Evolutionary conservation across 2,329 filamentous ascomycete species (phyloP).

Genomic region (Fonsecaea monophora): DNA sequence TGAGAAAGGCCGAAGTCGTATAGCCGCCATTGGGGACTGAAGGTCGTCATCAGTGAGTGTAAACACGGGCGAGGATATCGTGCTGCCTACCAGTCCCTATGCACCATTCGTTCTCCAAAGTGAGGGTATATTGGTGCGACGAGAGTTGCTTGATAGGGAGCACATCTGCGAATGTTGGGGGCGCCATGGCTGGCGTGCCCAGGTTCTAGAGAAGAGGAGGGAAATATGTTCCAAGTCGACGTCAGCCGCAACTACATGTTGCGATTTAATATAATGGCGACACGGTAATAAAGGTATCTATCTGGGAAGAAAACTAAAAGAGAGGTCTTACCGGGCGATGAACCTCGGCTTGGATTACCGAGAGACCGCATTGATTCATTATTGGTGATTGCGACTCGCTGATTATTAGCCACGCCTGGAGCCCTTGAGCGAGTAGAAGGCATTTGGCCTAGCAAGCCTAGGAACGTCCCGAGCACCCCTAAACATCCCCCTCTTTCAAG

Average conservation of each 20-base stretch:
- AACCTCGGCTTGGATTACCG: constrained; percentile 18
- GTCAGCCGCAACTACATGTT: not conserved
- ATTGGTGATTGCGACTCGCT: not conserved
- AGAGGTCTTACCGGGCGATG: not conserved
- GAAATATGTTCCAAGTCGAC: not conserved
- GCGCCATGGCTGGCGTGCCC: constrained; percentile 11
- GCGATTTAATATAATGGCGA: not conserved
- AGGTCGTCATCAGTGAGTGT: constrained; percentile 28
- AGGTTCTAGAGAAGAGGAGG: not conserved
- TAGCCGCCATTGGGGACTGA: constrained; percentile 76
- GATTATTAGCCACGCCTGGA: not conserved
- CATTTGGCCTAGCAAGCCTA: not conserved
- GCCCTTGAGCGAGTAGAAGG: no score
- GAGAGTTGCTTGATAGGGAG: constrained; percentile 42
- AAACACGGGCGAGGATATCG: constrained; percentile 2
- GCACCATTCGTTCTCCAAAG: constrained; percentile 66
- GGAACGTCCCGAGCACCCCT: not conserved
- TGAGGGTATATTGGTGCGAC: constrained; percentile 64
- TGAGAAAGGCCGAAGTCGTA: constrained; percentile 68
- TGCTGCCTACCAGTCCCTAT: constrained; percentile 65
- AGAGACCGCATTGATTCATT: not conserved
- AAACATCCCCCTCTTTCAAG: no score
- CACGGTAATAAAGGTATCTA: not conserved
- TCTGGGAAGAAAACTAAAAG: not conserved
- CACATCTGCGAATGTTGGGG: constrained; percentile 39